Evolutionary conservation across 2,329 filamentous ascomycete species (phyloP).

Genomic region (Neonectria hederae): DNA sequence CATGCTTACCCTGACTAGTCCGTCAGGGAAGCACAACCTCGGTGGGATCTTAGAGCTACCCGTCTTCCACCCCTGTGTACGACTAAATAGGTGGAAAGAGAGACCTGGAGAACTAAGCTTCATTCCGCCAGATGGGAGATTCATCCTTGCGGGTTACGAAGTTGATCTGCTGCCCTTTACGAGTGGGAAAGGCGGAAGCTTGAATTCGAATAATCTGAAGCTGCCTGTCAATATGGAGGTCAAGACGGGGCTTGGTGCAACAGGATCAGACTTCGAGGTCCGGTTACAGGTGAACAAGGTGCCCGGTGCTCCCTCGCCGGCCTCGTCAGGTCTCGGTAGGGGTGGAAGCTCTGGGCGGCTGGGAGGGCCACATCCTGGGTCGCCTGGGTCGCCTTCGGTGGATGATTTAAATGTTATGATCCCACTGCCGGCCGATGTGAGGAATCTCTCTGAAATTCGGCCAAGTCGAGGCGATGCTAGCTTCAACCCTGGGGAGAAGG

Average conservation of each 20-base stretch:
- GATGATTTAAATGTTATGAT: constrained; percentile 83
- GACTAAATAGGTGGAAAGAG: constrained; percentile 89
- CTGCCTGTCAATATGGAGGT: constrained; percentile 86
- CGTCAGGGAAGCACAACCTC: constrained; percentile 82
- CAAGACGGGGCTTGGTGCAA: constrained; percentile 78
- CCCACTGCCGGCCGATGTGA: constrained; percentile 80
- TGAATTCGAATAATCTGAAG: constrained; percentile 73
- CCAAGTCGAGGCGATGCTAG: constrained; percentile 84
- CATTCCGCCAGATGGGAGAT: constrained; percentile 92
- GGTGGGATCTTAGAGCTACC: constrained; percentile 82
- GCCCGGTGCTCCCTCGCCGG: constrained; percentile 57
- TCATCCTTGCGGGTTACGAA: constrained; percentile 93
- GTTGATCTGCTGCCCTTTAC: constrained; percentile 85
- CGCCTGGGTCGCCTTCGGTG: constrained; percentile 67
- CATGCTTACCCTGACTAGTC: constrained; percentile 80
- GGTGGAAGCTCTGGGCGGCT: constrained; percentile 54
- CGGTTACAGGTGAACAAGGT: constrained; percentile 76
- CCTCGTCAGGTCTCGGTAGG: constrained; percentile 51
- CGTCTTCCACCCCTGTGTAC: constrained; percentile 95
- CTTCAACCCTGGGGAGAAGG: constrained; percentile 76
- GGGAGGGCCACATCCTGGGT: constrained; percentile 59
- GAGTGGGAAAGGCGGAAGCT: constrained; percentile 62
- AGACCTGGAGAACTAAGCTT: constrained; percentile 93
- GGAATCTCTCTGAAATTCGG: constrained; percentile 84
- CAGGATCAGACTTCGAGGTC: constrained; percentile 89